phyloP scores from a whole-genome alignment of 495 filamentous ascomycete genomes.

The Zalerion maritima region DNA sequence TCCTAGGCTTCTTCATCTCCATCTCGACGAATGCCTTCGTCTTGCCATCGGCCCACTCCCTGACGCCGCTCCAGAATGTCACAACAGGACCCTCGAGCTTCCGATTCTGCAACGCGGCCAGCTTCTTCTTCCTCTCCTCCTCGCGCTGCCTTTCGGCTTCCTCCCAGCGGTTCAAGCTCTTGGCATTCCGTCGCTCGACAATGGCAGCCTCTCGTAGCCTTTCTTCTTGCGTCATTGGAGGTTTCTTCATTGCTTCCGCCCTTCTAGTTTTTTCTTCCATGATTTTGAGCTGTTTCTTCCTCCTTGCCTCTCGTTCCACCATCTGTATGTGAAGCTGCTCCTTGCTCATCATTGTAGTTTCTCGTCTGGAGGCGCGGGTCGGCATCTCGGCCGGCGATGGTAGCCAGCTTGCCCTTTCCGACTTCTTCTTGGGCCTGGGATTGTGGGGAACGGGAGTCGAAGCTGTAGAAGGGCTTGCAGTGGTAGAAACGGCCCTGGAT shows the following conservation, averaged over 20 bases:
- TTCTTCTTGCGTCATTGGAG: conserved; percentile 79
- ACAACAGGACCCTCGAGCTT: conserved; percentile 81
- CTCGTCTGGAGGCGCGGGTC: conserved; percentile 66
- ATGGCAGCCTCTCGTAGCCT: conserved; percentile 69
- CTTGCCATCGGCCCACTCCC: conserved; percentile 60
- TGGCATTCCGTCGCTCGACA: conserved; percentile 71
- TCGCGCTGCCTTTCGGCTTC: conserved; percentile 74
- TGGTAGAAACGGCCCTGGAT: conserved; percentile 27
- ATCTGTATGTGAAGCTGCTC: conserved; percentile 68
- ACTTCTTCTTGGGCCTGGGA: conserved; percentile 78
- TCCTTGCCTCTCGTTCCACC: conserved; percentile 66
- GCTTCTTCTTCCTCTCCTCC: conserved; percentile 64
- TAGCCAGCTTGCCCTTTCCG: conserved; percentile 80
- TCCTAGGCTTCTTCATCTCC: conserved; percentile 38
- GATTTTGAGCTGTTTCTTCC: conserved; percentile 59
- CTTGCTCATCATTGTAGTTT: conserved; percentile 72
- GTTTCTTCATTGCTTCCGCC: conserved; percentile 58
- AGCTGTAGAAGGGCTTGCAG: conserved; percentile 29
- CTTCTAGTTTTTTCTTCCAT: conserved; percentile 81
- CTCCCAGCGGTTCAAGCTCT: conserved; percentile 90
- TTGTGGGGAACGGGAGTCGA: conserved; percentile 25
- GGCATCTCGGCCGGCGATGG: conserved; percentile 66
- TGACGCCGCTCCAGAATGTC: conserved; percentile 83
- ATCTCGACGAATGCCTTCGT: conserved; percentile 59
- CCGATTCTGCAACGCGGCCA: conserved; percentile 72